Base-by-base conservation (phyloP, 1,284 basidiomycete genomes). In the Pseudozyma hubeiensis region DNA sequence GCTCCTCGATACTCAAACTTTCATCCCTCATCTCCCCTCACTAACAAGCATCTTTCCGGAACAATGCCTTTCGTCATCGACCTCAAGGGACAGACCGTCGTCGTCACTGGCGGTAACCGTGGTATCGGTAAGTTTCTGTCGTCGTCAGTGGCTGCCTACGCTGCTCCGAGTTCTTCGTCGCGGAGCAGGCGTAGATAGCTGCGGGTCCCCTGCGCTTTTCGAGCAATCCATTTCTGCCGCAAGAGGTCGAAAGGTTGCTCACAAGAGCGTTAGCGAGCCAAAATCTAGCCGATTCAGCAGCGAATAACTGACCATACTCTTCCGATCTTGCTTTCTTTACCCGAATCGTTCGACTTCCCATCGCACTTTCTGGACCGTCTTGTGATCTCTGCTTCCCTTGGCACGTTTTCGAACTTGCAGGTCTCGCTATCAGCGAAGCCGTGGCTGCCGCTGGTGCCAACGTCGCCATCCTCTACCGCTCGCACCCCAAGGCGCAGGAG, bases 21-120 rank as follows among this genome's bases (percentile, higher is more conserved):
- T 31, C 58, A 24, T 39, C 17, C 11, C 19, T 40, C 34, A 29
- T 34, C 45, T 17, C 14, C 14, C 39, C 24, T 24, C 13, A 31
- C 24, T 30, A 13, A 44, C n/a, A 7, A 39, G 13, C 5, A 17
- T 16, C 11, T 43, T 5, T 64, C 33, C 62, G 53, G 45, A 71
- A 65, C 53, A 48, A 75, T 75, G 73, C 67, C 68, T 64, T 75
- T 64, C 55, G 68, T 71, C 40, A 75, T 75, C 46, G 73, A 75
- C 55, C 67, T 75, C 57, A 53, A 64, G 56, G 73, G 73, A 56
- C 73, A 75, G 64, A 84, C 82, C 59, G 69, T 84, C 65, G 69
- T 84, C 64, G 89, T 93, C 45, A 91, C 92, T 48, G 82, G 82
- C 51, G 82, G 82, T 53, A 83, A 83, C 76, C 80, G 82, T 53